Evolutionary conservation across 257 asterid genomes (phyloP).

Genomic region (Ehretia macrophylla): DNA sequence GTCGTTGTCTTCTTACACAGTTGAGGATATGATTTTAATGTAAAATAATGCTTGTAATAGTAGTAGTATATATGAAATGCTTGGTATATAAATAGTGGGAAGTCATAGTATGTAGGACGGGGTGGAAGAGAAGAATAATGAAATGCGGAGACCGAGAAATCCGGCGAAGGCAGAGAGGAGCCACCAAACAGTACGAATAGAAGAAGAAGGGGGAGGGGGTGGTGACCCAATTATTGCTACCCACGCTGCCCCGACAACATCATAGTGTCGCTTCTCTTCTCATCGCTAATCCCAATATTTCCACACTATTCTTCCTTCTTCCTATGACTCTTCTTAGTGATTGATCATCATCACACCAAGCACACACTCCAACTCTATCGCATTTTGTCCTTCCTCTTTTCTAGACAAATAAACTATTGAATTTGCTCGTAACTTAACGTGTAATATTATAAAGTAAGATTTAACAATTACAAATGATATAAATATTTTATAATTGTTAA

Average conservation of each 20-base stretch:
- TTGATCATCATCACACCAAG: not conserved
- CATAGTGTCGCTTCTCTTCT: conserved; percentile 26
- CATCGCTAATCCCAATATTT: conserved; percentile 24
- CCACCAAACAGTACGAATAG: not conserved
- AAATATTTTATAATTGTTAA: too few relatives aligned
- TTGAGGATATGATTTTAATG: too few relatives aligned
- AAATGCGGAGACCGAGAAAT: conserved; percentile 18
- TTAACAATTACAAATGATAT: too few relatives aligned
- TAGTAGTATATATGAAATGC: too few relatives aligned
- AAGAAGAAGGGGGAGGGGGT: not conserved
- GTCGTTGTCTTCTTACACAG: too few relatives aligned
- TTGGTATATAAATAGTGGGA: not conserved
- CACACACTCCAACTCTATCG: not conserved
- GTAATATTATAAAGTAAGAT: too few relatives aligned
- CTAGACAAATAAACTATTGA: too few relatives aligned
- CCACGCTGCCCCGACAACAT: conserved; percentile 45
- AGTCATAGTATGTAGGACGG: not conserved
- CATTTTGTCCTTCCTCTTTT: too few relatives aligned
- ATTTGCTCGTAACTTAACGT: too few relatives aligned
- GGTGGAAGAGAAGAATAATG: conserved; percentile 3
- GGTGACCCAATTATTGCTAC: conserved; percentile 29
- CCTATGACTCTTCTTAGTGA: not conserved
- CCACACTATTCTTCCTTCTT: not conserved
- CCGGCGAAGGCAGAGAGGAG: conserved; percentile 13
- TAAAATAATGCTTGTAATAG: too few relatives aligned